phyloP scores from a whole-genome alignment of 2,329 filamentous ascomycete species.

The Amesomyces nigricolor region DNA sequence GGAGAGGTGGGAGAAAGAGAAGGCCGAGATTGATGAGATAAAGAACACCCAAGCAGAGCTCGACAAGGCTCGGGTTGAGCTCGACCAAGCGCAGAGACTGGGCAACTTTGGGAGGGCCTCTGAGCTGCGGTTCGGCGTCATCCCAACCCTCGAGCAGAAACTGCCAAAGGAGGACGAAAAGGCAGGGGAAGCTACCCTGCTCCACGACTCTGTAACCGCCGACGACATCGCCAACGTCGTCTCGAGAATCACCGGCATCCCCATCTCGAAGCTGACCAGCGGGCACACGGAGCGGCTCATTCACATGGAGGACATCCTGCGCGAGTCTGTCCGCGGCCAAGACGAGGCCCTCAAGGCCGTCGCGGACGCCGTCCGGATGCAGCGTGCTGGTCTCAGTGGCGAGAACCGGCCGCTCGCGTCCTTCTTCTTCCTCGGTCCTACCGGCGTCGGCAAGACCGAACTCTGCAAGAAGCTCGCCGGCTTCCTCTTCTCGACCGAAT shows the following conservation, averaged over 20 bases:
- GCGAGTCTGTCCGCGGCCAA: constrained; percentile 81
- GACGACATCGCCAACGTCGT: constrained; percentile 94
- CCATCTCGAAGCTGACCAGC: constrained; percentile 83
- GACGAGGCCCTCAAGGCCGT: constrained; percentile 90
- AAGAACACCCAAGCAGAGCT: constrained; percentile 86
- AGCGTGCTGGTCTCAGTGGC: constrained; percentile 83
- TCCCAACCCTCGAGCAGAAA: constrained; percentile 73
- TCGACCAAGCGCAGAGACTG: constrained; percentile 80
- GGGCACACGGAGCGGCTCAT: constrained; percentile 93
- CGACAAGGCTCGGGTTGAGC: constrained; percentile 75
- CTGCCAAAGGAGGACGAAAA: constrained; percentile 67
- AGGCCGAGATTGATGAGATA: constrained; percentile 75
- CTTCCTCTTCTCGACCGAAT: constrained; percentile 89
- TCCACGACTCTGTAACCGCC: constrained; percentile 91
- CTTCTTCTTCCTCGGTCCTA: constrained; percentile 97
- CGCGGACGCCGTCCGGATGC: constrained; percentile 87
- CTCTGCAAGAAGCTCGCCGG: constrained; percentile 92
- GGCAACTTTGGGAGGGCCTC: constrained; percentile 89
- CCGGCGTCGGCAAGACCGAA: constrained; percentile 95
- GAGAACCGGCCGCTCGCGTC: constrained; percentile 88
- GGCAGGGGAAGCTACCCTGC: constrained; percentile 50
- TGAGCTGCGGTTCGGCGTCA: constrained; percentile 81
- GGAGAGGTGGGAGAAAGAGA: constrained; percentile 85
- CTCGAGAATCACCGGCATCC: constrained; percentile 85
- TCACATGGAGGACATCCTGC: constrained; percentile 87